Percentiles rank a stretch among this genome's conserved stretches.
Evolutionary conservation across 2,329 filamentous ascomycete genomes (phyloP).

Genomic region (Aspergillus caelatus): DNA sequence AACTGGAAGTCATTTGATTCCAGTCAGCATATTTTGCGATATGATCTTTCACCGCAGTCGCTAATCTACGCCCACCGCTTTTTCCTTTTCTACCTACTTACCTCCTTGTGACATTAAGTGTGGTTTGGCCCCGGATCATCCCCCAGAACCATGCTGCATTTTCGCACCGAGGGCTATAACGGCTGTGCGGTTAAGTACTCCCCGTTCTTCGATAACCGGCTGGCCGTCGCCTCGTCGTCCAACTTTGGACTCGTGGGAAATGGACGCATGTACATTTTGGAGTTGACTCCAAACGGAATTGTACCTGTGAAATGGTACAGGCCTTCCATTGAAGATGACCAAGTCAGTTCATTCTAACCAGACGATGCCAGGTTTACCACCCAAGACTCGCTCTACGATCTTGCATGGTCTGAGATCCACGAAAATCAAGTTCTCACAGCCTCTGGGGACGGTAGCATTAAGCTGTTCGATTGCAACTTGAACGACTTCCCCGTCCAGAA

Average conservation of each 20-base stretch:
- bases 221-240: slow-evolving; percentile 86
- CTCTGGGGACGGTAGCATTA: slow-evolving; percentile 90
- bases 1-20: not conserved
- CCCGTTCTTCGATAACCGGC: slow-evolving; percentile 92
- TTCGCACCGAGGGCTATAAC: slow-evolving; percentile 89
- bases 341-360: slow-evolving; percentile 1
- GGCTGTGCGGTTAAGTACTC: slow-evolving; percentile 98
- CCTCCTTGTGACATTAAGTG: not conserved
- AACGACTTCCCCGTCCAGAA: slow-evolving; percentile 85
- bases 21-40: not conserved
- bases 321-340: not conserved
- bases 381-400: slow-evolving; percentile 93
- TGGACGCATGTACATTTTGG: slow-evolving; percentile 82
- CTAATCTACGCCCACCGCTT: not conserved
- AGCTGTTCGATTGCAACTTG: slow-evolving; percentile 85
- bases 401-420: slow-evolving; percentile 93
- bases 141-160: slow-evolving; percentile 75
- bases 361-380: slow-evolving; percentile 75
- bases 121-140: not conserved
- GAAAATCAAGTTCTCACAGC: slow-evolving; percentile 91
- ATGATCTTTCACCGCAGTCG: not conserved
- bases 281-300: slow-evolving; percentile 80
- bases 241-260: slow-evolving; percentile 98
- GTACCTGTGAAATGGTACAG: slow-evolving; percentile 76
- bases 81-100: not conserved